Percentiles rank a stretch among this genome's conserved stretches.
Evolutionary conservation across 306 rosid species (phyloP).

Genomic region (Oemleria cerasiformis): DNA sequence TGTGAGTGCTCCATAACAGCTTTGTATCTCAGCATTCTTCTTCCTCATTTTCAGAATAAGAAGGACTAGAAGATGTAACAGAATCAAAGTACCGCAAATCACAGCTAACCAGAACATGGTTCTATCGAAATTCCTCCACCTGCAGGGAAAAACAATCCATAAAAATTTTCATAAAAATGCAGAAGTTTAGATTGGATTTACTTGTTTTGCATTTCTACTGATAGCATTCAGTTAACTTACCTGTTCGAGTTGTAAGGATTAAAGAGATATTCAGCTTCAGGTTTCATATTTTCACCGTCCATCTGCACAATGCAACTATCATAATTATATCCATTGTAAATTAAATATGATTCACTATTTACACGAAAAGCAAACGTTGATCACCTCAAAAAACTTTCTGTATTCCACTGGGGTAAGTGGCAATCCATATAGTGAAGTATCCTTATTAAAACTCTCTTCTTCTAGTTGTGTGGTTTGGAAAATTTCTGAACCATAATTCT

Average conservation of each 20-base stretch:
- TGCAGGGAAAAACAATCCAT: conserved; percentile 19
- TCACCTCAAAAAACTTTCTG: conserved; percentile 70
- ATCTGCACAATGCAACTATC: conserved; percentile 15
- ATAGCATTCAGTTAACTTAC: conserved; percentile 38
- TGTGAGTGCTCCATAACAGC: conserved; percentile 66
- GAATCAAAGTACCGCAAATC: conserved; percentile 58
- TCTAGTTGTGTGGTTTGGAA: conserved; percentile 32
- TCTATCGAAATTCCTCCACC: conserved; percentile 78
- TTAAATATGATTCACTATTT: conserved; percentile 9
- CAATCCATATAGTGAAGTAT: conserved; percentile 53
- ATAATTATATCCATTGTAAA: conserved; percentile 2
- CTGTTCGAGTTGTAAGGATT: conserved; percentile 41
- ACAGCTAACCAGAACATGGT: conserved; percentile 82
- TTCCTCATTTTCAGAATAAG: conserved; percentile 57
- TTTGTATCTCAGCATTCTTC: conserved; percentile 50
- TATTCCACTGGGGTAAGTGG: conserved; percentile 84
- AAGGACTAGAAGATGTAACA: conserved; percentile 63
- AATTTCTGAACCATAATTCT: conserved; percentile 30
- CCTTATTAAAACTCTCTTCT: conserved; percentile 32
- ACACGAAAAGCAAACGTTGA: conserved; percentile 15
- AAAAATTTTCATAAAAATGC: background rate
- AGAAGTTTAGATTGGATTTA: background rate
- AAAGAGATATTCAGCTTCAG: conserved; percentile 69
- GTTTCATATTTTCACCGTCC: conserved; percentile 57
- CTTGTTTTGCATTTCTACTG: background rate